These are phyloP conservation scores for Eucalyptus regnans DNA, from an alignment of 345 rosid species.

Conservation along the genomic window DNA sequence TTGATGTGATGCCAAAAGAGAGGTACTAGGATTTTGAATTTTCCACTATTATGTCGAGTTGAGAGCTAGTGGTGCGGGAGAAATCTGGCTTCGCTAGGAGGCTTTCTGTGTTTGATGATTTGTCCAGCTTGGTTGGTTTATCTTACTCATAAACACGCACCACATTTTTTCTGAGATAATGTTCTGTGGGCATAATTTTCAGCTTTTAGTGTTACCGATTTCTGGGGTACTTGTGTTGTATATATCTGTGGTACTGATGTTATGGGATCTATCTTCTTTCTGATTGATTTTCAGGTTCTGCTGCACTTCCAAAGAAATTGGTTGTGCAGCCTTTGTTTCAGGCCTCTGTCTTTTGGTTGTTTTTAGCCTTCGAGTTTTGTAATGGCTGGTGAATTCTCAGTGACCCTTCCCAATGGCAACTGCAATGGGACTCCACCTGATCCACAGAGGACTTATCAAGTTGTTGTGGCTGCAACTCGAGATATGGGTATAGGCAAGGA, in stretches of 20 bases:
- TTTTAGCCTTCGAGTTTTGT: conserved; percentile 1
- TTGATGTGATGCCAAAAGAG: background rate
- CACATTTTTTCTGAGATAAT: background rate
- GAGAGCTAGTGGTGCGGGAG: background rate
- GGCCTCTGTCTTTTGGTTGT: conserved; percentile 3
- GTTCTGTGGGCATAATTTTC: background rate
- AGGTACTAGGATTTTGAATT: background rate
- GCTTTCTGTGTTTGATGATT: background rate
- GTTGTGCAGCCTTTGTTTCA: conserved; percentile 15
- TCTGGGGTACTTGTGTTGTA: background rate
- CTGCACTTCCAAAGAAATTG: conserved; percentile 24
- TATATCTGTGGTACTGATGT: background rate
- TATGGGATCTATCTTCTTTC: background rate
- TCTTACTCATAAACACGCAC: background rate
- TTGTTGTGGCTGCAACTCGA: conserved; percentile 84
- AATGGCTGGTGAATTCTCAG: conserved; percentile 31
- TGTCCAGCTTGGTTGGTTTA: background rate
- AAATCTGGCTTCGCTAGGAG: background rate
- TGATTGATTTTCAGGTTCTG: conserved; percentile 16
- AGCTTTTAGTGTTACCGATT: background rate
- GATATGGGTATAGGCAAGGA: conserved; percentile 89
- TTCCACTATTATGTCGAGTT: background rate
- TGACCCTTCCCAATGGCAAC: conserved; percentile 33
- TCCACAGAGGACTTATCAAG: conserved; percentile 59
- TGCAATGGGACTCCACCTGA: conserved; percentile 25